Evolutionary conservation across 2,329 filamentous ascomycete species (phyloP).

Genomic region (Calonectria naviculata): DNA sequence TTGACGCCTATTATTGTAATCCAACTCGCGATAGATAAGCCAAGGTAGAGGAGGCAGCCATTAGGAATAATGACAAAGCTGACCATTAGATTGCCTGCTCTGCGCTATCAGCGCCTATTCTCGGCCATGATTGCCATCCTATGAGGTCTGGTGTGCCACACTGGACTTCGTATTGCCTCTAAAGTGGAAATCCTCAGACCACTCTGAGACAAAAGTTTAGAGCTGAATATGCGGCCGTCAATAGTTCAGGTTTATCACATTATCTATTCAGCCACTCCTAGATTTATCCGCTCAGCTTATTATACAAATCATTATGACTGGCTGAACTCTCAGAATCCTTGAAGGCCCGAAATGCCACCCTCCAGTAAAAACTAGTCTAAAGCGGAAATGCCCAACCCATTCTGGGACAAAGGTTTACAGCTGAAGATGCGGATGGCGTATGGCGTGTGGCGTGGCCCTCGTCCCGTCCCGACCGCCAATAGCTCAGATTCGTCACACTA

Average conservation of each 20-base stretch:
- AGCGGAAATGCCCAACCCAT: neutral
- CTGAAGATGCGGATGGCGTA: neutral
- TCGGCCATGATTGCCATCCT: neutral
- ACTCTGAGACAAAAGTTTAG: neutral
- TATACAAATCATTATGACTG: neutral
- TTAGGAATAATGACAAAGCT: neutral
- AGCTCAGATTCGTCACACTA: neutral
- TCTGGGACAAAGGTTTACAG: neutral
- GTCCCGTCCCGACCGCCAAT: neutral
- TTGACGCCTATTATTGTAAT: neutral
- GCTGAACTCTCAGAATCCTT: neutral
- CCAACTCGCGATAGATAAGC: neutral
- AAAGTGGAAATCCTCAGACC: no score
- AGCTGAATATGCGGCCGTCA: neutral
- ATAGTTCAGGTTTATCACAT: neutral
- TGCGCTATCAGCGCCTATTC: neutral
- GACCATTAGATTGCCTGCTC: neutral
- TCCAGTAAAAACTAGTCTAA: neutral
- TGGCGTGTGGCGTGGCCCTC: no score
- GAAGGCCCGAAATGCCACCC: neutral
- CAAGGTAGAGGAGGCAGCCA: neutral
- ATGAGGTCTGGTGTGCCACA: neutral
- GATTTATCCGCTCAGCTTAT: neutral
- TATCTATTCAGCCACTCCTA: neutral
- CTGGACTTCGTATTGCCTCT: no score